Evolutionary conservation across 2,329 filamentous ascomycete genomes (phyloP).

Genomic region (Akanthomyces muscarius): DNA sequence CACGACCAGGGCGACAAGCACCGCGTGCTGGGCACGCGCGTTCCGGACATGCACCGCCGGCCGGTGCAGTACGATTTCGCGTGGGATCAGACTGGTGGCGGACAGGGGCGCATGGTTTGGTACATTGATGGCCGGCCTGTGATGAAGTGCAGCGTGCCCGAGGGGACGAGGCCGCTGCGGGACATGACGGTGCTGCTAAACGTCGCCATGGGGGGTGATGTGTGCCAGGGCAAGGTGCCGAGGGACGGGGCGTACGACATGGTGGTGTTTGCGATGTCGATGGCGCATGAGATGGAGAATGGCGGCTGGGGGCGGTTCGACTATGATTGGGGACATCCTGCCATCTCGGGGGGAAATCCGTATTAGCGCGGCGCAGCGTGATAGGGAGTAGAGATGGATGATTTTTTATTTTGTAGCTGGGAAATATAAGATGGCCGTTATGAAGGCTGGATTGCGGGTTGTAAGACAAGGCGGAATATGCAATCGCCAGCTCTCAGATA

Average conservation of each 20-base stretch:
- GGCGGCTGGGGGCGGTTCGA: slow-evolving; percentile 55
- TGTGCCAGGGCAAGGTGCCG: slow-evolving; percentile 49
- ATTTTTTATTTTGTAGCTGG: too few species aligned
- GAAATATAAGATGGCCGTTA: too few species aligned
- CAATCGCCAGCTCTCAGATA: neutral
- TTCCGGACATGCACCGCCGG: slow-evolving; percentile 44
- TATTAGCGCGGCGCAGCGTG: slow-evolving; percentile 23
- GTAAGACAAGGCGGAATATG: slow-evolving; percentile 1
- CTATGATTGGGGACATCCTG: slow-evolving; percentile 40
- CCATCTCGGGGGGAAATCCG: slow-evolving; percentile 29
- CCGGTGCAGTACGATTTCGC: slow-evolving; percentile 53
- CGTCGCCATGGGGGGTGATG: slow-evolving; percentile 59
- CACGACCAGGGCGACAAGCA: slow-evolving; percentile 54
- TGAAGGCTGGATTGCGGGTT: neutral
- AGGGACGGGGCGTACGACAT: slow-evolving; percentile 53
- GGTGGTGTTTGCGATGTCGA: slow-evolving; percentile 48
- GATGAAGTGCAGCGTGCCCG: slow-evolving; percentile 53
- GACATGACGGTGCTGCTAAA: slow-evolving; percentile 56
- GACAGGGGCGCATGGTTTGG: slow-evolving; percentile 51
- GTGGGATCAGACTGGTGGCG: slow-evolving; percentile 47
- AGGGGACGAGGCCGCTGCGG: slow-evolving; percentile 49
- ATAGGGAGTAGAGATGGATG: too few species aligned
- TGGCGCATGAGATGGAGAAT: slow-evolving; percentile 46
- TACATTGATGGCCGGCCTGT: slow-evolving; percentile 54
- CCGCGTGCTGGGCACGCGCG: slow-evolving; percentile 47